Evolutionary conservation across 1,139 yeast species (phyloP).

Genomic region (Lodderomyces margitis): DNA sequence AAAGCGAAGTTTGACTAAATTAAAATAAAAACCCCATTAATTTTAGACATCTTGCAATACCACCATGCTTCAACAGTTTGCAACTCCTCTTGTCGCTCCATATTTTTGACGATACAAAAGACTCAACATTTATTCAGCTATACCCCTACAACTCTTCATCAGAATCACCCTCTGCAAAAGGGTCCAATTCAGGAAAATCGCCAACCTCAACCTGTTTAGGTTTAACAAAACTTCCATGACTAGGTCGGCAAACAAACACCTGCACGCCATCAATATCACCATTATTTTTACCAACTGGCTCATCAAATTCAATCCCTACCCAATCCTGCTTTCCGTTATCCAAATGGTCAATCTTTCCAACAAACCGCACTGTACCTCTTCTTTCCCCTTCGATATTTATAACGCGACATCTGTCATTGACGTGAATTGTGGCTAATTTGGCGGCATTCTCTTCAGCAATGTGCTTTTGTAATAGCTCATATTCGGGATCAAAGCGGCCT

Average conservation of each 20-base stretch:
- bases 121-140: neutral
- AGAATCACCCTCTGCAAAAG: slow-evolving; percentile 38
- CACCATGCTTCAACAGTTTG: too few relatives aligned
- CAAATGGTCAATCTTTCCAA: slow-evolving; percentile 66
- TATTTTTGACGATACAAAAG: neutral
- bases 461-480: slow-evolving; percentile 23
- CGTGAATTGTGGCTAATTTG: slow-evolving; percentile 20
- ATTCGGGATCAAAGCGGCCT: slow-evolving; percentile 70
- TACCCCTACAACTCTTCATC: slow-evolving; percentile 10
- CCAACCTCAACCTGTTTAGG: slow-evolving; percentile 53
- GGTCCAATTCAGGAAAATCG: slow-evolving; percentile 47
- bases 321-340: slow-evolving; percentile 45
- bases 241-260: slow-evolving; percentile 34
- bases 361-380: slow-evolving; percentile 62
- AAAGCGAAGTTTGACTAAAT: too few relatives aligned
- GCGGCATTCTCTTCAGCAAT: slow-evolving; percentile 19
- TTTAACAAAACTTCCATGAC: slow-evolving; percentile 52
- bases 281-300: slow-evolving; percentile 47
- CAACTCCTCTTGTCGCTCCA: too few relatives aligned
- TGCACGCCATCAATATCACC: slow-evolving; percentile 36
- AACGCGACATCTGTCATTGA: slow-evolving; percentile 41
- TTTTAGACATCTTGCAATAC: too few relatives aligned
- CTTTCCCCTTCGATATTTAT: slow-evolving; percentile 52
- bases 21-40: too few relatives aligned
- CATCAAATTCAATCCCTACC: slow-evolving; percentile 51